These are phyloP conservation scores for Chenopodium suecicum DNA, from an alignment of 148 eudicot species.

Conservation along the genomic window DNA sequence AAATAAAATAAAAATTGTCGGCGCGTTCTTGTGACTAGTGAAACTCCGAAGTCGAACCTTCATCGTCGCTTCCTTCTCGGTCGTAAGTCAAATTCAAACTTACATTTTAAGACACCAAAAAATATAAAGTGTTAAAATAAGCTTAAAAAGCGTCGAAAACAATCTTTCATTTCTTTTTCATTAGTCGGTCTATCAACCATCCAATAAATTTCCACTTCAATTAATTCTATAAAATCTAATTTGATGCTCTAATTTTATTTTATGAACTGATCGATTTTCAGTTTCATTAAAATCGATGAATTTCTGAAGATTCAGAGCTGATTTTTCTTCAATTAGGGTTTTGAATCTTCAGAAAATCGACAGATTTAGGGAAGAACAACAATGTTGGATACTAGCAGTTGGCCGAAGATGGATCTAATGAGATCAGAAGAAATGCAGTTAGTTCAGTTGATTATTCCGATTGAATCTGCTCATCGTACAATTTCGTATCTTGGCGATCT, in stretches of 20 bases:
- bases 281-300: not conserved
- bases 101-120: too few species aligned
- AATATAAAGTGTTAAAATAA: too few species aligned
- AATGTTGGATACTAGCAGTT: constrained; percentile 23
- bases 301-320: not conserved
- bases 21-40: not conserved
- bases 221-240: too few species aligned
- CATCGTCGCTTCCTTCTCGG: not conserved
- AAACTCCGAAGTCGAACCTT: not conserved
- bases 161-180: not conserved
- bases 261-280: too few species aligned
- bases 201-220: not conserved
- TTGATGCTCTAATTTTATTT: too few species aligned
- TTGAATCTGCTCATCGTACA: constrained; percentile 63
- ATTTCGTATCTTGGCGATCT: constrained; percentile 69
- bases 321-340: constrained; percentile 21
- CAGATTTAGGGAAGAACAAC: not conserved
- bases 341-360: not conserved
- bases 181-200: not conserved
- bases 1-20: not conserved
- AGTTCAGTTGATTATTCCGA: constrained; percentile 58
- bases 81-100: not conserved
- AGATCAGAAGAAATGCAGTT: constrained; percentile 74
- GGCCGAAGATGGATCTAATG: constrained; percentile 71
- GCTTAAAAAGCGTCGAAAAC: not conserved